Conservation (phyloP, 1,284 basidiomycete genomes). For the Volvariella volvacea region DNA sequence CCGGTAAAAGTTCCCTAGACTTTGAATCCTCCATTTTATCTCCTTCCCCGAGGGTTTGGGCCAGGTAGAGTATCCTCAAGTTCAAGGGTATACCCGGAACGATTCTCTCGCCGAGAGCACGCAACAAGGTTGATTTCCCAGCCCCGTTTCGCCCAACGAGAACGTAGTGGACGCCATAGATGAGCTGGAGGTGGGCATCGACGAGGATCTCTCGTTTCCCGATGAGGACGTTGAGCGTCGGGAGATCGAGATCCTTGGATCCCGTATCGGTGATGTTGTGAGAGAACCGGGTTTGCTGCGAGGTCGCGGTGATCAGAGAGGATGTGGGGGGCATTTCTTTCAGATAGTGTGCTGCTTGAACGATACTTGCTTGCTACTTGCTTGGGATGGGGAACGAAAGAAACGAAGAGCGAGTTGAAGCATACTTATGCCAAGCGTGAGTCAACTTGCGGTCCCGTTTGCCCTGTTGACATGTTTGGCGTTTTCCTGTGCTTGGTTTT, state of each 20-base stretch:
- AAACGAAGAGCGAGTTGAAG: no score
- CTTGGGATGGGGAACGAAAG: no score
- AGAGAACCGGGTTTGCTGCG: neutral
- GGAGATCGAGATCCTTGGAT: slow-evolving; percentile 1
- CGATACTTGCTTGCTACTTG: no score
- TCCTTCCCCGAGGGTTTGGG: slow-evolving; percentile 31
- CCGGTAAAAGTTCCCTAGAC: neutral
- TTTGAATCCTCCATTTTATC: neutral
- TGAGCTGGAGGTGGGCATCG: slow-evolving; percentile 45
- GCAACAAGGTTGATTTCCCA: slow-evolving; percentile 48
- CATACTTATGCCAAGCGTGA: no score
- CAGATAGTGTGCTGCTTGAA: no score
- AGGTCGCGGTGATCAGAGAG: neutral
- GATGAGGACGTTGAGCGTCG: slow-evolving; percentile 22
- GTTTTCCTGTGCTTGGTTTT: no score
- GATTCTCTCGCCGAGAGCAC: slow-evolving; percentile 33
- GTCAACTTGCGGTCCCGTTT: no score
- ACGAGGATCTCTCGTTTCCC: slow-evolving; percentile 43
- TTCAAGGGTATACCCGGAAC: slow-evolving; percentile 46
- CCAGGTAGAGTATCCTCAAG: slow-evolving; percentile 46
- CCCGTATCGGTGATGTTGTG: neutral
- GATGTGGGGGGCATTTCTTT: no score
- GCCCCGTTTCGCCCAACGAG: slow-evolving; percentile 51
- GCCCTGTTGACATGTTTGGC: no score
- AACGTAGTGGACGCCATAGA: slow-evolving; percentile 44